Evolutionary conservation across 2,329 filamentous ascomycete genomes (phyloP), one percentile per base, ranked within the genome.

Genomic region (Fonsecaea multimorphosa): DNA sequence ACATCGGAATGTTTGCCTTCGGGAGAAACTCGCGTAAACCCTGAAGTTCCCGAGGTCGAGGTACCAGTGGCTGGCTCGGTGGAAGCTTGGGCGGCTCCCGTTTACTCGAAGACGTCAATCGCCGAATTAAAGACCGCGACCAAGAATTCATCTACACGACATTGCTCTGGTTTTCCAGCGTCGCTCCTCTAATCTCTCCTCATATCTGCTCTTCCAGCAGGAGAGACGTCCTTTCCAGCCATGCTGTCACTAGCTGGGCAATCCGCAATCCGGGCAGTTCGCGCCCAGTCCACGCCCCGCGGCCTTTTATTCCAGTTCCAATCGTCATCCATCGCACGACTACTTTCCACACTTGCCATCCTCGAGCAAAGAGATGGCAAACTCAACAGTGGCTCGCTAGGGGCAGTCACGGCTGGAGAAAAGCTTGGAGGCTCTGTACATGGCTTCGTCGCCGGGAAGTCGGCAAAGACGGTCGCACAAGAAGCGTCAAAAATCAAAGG

Each of bases 341-440:
- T 96, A 67, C 85, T 96, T 65, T 97, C 93, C 58, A 95, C 93
- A 38, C 86, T 99, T 63, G 94, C 94, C 53, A 83, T 99, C 61
- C 87, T 99, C 68, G 95, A 99, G 81, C 95, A 98, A 80, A 88
- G 89, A 74, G 91, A 96, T 74, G 95, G 95, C 68, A 89, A 93
- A 80, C 86, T 99, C 71, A 93, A 92, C 76, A 80, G 85, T 68
- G 89, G 91, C 24, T 97, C 93, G 4, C 83, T 97, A 63, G 91
- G 91, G 74, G 90, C 93, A 52, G 86, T 98, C 65, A 91, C 91
- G 8, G 95, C 95, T 8, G 94, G 93, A 22, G 86, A 90, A 78
- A 93, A 93, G 78, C 81, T 98, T 7, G 94, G 94, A 63, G 94
- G 93, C 3, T 82, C 90, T 5, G 84, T 99, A 58, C 93, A 94